Evolutionary conservation across 495 filamentous ascomycete species (phyloP).

Genomic region (Baudoinia panamericana): DNA sequence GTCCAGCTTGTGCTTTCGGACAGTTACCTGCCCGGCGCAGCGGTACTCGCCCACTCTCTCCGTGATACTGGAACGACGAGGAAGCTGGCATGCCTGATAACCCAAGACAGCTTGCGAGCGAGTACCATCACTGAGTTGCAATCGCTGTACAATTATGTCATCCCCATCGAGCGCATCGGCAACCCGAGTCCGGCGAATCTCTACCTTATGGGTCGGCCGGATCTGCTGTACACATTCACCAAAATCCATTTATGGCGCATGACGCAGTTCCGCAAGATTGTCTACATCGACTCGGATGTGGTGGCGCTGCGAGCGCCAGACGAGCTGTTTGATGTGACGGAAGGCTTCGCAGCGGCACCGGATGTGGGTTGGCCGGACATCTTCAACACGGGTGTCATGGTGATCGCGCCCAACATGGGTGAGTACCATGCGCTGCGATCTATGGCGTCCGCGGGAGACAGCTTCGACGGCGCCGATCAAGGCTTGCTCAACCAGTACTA

Average conservation of each 20-base stretch:
- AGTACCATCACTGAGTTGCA: slow-evolving; percentile 66
- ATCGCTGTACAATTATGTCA: slow-evolving; percentile 78
- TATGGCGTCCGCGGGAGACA: slow-evolving; percentile 72
- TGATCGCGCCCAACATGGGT: slow-evolving; percentile 68
- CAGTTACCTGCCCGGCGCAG: slow-evolving; percentile 68
- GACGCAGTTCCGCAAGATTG: slow-evolving; percentile 75
- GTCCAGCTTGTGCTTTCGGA: slow-evolving; percentile 76
- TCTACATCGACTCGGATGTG: slow-evolving; percentile 87
- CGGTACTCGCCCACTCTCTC: slow-evolving; percentile 87
- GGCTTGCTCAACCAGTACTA: slow-evolving; percentile 94
- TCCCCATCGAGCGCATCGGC: slow-evolving; percentile 65
- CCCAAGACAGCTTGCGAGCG: slow-evolving; percentile 56
- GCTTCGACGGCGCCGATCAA: slow-evolving; percentile 96
- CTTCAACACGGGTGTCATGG: slow-evolving; percentile 96
- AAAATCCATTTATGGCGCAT: slow-evolving; percentile 93
- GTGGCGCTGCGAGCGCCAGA: slow-evolving; percentile 79
- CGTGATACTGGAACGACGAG: slow-evolving; percentile 81
- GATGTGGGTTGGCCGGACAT: slow-evolving; percentile 97
- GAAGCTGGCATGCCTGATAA: slow-evolving; percentile 74
- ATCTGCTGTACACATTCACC: slow-evolving; percentile 83
- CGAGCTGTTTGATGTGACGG: slow-evolving; percentile 69
- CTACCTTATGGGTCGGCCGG: slow-evolving; percentile 78
- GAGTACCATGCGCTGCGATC: slow-evolving; percentile 76
- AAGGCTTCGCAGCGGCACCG: slow-evolving; percentile 76
- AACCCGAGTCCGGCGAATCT: slow-evolving; percentile 72